phyloP scores from a whole-genome alignment of 257 asterid genomes.

The Capsicum rhomboideum region DNA sequence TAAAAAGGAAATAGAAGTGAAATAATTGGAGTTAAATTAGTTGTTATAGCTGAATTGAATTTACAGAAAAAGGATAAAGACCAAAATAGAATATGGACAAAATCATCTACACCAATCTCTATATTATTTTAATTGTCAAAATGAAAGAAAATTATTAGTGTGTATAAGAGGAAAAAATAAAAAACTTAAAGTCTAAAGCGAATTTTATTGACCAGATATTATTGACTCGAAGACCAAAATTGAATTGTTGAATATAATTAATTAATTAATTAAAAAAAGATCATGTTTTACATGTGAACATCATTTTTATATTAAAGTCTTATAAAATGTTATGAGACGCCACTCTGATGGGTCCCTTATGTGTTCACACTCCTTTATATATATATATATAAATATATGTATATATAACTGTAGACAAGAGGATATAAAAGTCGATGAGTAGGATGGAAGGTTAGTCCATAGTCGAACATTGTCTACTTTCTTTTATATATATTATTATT shows the following conservation, averaged over 20 bases:
- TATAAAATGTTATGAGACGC: background rate
- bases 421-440: background rate
- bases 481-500: background rate
- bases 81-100: background rate
- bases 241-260: background rate
- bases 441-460: background rate
- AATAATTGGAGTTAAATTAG: too few relatives aligned
- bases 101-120: background rate
- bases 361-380: background rate
- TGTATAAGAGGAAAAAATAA: background rate
- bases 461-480: background rate
- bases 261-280: background rate
- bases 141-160: background rate
- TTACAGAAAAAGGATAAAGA: too few relatives aligned
- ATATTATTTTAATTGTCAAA: background rate
- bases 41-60: too few relatives aligned
- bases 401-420: too few relatives aligned
- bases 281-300: slow-evolving; percentile 4
- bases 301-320: background rate
- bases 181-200: background rate
- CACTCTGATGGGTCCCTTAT: background rate
- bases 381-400: too few relatives aligned
- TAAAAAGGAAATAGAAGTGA: too few relatives aligned
- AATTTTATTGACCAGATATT: background rate
- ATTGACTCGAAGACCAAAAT: background rate